Conservation (phyloP, 208 protist species). For the Leishmania aethiopica region DNA sequence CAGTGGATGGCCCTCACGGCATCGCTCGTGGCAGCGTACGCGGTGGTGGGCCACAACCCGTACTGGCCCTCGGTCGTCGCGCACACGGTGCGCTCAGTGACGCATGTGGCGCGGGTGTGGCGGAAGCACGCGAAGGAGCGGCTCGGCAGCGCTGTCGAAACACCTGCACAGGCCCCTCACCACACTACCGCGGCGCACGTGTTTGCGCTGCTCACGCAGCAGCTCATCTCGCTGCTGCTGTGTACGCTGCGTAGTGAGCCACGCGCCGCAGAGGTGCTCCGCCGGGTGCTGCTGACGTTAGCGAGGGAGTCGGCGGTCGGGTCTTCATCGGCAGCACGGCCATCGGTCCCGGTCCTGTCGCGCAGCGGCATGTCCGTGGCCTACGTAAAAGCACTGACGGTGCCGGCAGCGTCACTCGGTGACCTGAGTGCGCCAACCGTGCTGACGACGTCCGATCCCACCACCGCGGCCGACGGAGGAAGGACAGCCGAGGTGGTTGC, state of each 20-base stretch:
- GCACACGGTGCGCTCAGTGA: constrained; percentile 10
- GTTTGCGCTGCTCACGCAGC: neutral
- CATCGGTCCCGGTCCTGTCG: constrained; percentile 8
- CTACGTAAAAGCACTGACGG: constrained; percentile 31
- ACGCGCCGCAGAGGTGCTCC: constrained; percentile 24
- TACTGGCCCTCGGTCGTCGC: constrained; percentile 75
- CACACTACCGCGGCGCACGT: neutral
- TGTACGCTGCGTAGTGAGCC: constrained; percentile 31
- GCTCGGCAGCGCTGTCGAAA: neutral
- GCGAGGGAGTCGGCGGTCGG: constrained; percentile 3
- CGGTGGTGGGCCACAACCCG: constrained; percentile 51
- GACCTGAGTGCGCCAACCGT: constrained; percentile 16
- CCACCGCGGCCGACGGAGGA: neutral
- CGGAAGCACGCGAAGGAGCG: constrained; percentile 3
- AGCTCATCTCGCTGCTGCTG: constrained; percentile 24
- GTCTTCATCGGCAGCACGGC: neutral
- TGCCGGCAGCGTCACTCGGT: constrained; percentile 20
- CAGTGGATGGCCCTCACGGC: constrained; percentile 23
- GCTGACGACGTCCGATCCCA: neutral
- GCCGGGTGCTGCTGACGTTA: constrained; percentile 16
- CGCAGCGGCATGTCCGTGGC: constrained; percentile 26
- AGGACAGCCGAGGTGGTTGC: neutral
- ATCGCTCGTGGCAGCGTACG: constrained; percentile 39
- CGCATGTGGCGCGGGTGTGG: constrained; percentile 16
- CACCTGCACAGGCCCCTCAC: neutral